Percentiles rank a stretch among this genome's conserved stretches.
phyloP scores from a whole-genome alignment of 2,329 filamentous ascomycete genomes.

The Aspergillus sclerotialis region DNA sequence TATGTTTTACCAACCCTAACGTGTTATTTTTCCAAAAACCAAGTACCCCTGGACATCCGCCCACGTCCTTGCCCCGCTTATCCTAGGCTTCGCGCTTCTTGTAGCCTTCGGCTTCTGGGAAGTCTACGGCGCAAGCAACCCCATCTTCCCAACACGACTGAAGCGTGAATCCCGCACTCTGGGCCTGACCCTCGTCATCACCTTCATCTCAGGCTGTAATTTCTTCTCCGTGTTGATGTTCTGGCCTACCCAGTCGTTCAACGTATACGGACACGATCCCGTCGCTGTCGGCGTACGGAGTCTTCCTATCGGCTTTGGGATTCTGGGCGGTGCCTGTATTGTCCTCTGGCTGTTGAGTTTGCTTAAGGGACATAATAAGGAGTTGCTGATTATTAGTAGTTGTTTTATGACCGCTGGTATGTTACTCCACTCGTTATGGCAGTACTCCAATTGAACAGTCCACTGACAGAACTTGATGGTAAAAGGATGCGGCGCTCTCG shows the following conservation, averaged over 20 bases:
- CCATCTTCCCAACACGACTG: conserved; percentile 39
- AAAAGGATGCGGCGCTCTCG: conserved; percentile 48
- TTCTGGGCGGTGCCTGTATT: conserved; percentile 55
- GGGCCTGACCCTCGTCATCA: conserved; percentile 49
- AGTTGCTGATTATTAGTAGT: conserved; percentile 54
- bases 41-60: conserved; percentile 40
- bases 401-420: conserved; percentile 58
- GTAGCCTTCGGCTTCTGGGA: conserved; percentile 43
- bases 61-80: conserved; percentile 40
- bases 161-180: conserved; percentile 46
- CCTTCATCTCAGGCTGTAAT: conserved; percentile 54
- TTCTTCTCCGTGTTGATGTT: conserved; percentile 52
- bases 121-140: conserved; percentile 38
- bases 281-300: conserved; percentile 58
- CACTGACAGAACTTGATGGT: neutral
- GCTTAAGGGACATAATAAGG: conserved; percentile 52
- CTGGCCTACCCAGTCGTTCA: conserved; percentile 59
- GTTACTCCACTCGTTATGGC: conserved; percentile 6
- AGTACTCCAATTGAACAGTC: neutral
- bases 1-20: neutral
- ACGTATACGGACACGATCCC: conserved; percentile 60
- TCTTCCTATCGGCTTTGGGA: conserved; percentile 58
- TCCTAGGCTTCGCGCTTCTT: conserved; percentile 38
- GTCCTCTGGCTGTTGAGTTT: conserved; percentile 52
- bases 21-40: neutral